A percentile compares a stretch with the other conserved stretches of the same genome.
Conservation (phyloP, 1,284 basidiomycete species). For the Naganishia sp. region DNA sequence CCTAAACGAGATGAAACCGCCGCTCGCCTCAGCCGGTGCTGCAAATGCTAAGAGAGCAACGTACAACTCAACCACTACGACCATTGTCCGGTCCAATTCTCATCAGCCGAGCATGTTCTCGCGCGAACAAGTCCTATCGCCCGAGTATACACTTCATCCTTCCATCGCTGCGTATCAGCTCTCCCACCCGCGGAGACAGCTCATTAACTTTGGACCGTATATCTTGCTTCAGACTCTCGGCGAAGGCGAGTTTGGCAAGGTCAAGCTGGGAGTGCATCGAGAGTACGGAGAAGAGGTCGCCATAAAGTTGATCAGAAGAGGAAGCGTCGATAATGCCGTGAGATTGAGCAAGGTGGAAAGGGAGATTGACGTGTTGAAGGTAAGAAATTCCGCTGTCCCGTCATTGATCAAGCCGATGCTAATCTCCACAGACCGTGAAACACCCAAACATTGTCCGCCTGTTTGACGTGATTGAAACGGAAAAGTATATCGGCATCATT, state of each 20-base stretch:
- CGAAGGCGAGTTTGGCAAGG: constrained; percentile 99
- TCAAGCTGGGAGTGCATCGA: constrained; percentile 92
- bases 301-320: constrained; percentile 93
- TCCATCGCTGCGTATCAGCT: constrained; percentile 80
- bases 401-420: neutral
- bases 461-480: constrained; percentile 98
- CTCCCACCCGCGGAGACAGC: constrained; percentile 78
- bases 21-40: neutral
- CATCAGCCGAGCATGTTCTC: constrained; percentile 20
- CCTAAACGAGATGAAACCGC: neutral
- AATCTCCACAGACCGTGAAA: constrained; percentile 70
- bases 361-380: constrained; percentile 95
- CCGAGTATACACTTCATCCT: constrained; percentile 63
- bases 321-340: constrained; percentile 82
- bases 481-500: constrained; percentile 99
- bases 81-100: neutral
- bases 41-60: constrained; percentile 20
- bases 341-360: constrained; percentile 94
- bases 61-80: constrained; percentile 14
- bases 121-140: constrained; percentile 23
- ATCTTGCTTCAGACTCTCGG: constrained; percentile 92
- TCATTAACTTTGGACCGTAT: constrained; percentile 92
- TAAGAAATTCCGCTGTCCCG: constrained; percentile 53
- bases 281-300: constrained; percentile 99
- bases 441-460: constrained; percentile 98